Conservation (phyloP, 1,284 basidiomycete genomes). For the Phylloboletellus chloephorus region DNA sequence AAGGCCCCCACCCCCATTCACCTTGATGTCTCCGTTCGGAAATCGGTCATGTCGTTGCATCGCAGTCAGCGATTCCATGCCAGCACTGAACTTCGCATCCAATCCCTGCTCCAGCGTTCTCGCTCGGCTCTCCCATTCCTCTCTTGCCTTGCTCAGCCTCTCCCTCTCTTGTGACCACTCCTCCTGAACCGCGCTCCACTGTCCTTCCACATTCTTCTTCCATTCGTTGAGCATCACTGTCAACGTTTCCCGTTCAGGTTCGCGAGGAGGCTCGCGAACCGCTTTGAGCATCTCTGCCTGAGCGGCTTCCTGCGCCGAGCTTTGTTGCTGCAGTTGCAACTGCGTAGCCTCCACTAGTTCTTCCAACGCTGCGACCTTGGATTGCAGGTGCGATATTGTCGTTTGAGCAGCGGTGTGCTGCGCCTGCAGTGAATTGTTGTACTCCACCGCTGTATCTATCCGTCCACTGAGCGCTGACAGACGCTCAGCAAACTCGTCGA, state of each 20-base stretch:
- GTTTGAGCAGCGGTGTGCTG: conserved; percentile 78
- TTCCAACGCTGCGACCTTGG: conserved; percentile 59
- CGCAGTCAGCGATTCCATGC: conserved; percentile 40
- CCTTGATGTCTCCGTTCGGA: conserved; percentile 34
- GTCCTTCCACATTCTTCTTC: conserved; percentile 70
- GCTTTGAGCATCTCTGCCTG: conserved; percentile 39
- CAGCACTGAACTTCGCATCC: conserved; percentile 42
- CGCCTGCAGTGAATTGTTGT: conserved; percentile 69
- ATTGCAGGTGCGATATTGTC: conserved; percentile 74
- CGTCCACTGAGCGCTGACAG: conserved; percentile 68
- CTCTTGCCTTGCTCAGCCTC: conserved; percentile 65
- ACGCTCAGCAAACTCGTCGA: conserved; percentile 67
- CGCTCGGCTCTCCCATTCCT: conserved; percentile 72
- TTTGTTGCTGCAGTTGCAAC: conserved; percentile 33
- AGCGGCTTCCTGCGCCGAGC: conserved; percentile 41
- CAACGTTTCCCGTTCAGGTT: conserved; percentile 41
- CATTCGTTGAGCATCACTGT: conserved; percentile 55
- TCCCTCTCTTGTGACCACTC: conserved; percentile 82
- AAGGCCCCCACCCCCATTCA: conserved; percentile 43
- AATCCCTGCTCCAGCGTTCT: conserved; percentile 41
- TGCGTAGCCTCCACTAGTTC: conserved; percentile 47
- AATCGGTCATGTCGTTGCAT: conserved; percentile 34
- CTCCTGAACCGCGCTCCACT: conserved; percentile 65
- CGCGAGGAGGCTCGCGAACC: conserved; percentile 26
- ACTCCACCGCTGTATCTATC: conserved; percentile 71